Base-by-base conservation (phyloP, 371 early-diverging fungal genomes). In the Mortierella sp. region DNA sequence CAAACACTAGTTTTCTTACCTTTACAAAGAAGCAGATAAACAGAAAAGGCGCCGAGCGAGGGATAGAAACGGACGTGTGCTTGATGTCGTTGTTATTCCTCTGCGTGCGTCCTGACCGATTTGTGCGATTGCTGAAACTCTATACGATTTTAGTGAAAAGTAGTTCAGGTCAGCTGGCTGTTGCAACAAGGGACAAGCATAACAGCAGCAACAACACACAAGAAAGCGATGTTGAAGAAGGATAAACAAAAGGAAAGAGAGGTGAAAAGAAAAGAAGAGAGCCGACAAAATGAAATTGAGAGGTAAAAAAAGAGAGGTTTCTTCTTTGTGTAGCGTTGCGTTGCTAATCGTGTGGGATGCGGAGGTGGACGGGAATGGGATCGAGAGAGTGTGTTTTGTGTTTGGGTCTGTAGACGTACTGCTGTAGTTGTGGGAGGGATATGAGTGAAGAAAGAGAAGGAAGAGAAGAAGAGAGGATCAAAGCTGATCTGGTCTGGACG, bases 201-300 rank as follows among this genome's bases (percentile, higher is more conserved):
- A 51, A 55, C 57, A 55, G n/a, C 24, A n/a, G n/a, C 46, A 44
- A 24, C 26, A 40, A 70, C 13, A 24, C n/a, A 26, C 4, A 26
- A 6, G 64, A 64, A 21, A 21, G 64, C 21, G 19, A 37, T 24
- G 54, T 14, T 14, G 61, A 64, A 19, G 16, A 34, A 64, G 24
- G 67, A 64, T 37, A 64, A 37, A 71, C 50, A 71, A 48, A 4
- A 48, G 44, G 14, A 48, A 44, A 51, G 31, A 71, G 34, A 71
- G 9, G 50, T 13, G 10, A 50, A 24, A 34, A 31, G 16, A 28
- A 71, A 21, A 71, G 26, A 71, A 46, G 72, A 48, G 72, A 71
- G 72, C 72, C 51, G 72, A 51, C 24, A 34, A 43, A 46, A 51
- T 71, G 37, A 26, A 50, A 50, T 71, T 71, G 72, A 31, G 26